A percentile compares a stretch with the other conserved stretches of the same genome.
phyloP scores from a whole-genome alignment of 805 yeast genomes.

The Wickerhamiella lipophila region DNA sequence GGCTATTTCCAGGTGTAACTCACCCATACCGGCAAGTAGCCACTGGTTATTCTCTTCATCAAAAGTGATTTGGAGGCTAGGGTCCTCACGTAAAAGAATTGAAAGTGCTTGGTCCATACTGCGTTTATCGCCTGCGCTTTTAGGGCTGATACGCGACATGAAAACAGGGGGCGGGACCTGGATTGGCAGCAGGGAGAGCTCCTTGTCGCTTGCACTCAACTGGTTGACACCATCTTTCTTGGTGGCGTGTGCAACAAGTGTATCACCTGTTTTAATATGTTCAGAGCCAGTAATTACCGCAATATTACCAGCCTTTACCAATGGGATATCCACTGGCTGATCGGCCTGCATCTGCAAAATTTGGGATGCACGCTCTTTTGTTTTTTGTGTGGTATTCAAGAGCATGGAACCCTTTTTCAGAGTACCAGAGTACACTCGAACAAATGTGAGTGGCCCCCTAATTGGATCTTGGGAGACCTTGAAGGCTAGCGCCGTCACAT shows the following conservation, averaged over 20 bases:
- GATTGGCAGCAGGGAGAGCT: constrained; percentile 56
- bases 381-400: constrained; percentile 56
- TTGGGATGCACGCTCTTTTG: constrained; percentile 51
- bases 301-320: constrained; percentile 64
- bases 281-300: constrained; percentile 75
- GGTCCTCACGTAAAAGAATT: constrained; percentile 72
- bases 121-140: constrained; percentile 66
- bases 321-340: constrained; percentile 55
- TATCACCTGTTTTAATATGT: constrained; percentile 79
- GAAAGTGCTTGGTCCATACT: constrained; percentile 58
- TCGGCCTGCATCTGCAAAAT: constrained; percentile 82
- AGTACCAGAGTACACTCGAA: constrained; percentile 78
- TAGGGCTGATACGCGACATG: constrained; percentile 71
- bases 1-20: constrained; percentile 82
- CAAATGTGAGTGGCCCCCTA: constrained; percentile 70
- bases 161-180: constrained; percentile 86
- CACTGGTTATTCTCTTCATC: constrained; percentile 85
- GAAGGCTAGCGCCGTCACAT: constrained; percentile 73
- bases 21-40: constrained; percentile 92
- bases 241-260: constrained; percentile 51
- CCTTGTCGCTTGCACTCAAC: constrained; percentile 35
- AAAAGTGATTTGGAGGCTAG: constrained; percentile 56
- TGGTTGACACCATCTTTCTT: constrained; percentile 39
- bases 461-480: constrained; percentile 74
- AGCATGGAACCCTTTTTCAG: constrained; percentile 50